Evolutionary conservation across 176 grass and related monocot genomes (phyloP).

Genomic region (Bothriochloa decipiens): DNA sequence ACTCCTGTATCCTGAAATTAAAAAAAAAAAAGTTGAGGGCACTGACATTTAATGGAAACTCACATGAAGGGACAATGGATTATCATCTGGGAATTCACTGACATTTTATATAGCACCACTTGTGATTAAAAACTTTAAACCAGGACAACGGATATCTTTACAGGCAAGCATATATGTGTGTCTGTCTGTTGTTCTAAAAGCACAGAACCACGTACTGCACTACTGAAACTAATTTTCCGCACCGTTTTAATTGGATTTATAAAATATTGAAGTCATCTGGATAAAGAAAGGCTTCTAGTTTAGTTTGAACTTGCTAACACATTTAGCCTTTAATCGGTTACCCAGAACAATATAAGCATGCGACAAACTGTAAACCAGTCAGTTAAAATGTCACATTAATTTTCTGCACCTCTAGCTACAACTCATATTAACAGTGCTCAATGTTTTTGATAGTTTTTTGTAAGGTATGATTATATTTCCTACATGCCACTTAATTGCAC

Average conservation of each 20-base stretch:
- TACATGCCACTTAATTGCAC: background rate
- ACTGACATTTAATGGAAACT: background rate
- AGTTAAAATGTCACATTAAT: background rate
- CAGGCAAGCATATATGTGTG: background rate
- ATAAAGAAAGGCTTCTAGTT: background rate
- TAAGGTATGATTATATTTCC: background rate
- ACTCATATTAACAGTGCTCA: background rate
- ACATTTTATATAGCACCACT: too few relatives aligned
- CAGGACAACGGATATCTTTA: background rate
- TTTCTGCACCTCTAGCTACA: background rate
- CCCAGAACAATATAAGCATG: background rate
- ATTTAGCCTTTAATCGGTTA: background rate
- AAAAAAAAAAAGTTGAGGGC: background rate
- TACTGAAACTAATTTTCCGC: too few relatives aligned
- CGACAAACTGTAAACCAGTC: background rate
- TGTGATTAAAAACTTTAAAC: background rate
- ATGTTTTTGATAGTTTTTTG: background rate
- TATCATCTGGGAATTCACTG: background rate
- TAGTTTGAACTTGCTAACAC: background rate
- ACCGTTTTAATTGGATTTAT: background rate
- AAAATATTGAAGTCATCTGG: background rate
- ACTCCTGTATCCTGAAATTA: slow-evolving; percentile 51
- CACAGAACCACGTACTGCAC: background rate
- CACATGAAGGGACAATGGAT: background rate
- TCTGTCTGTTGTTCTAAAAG: background rate